Evolutionary conservation across 2,329 filamentous ascomycete species (phyloP), one percentile per base, ranked within the genome.

Genomic region (Hymenoscyphus linearis): DNA sequence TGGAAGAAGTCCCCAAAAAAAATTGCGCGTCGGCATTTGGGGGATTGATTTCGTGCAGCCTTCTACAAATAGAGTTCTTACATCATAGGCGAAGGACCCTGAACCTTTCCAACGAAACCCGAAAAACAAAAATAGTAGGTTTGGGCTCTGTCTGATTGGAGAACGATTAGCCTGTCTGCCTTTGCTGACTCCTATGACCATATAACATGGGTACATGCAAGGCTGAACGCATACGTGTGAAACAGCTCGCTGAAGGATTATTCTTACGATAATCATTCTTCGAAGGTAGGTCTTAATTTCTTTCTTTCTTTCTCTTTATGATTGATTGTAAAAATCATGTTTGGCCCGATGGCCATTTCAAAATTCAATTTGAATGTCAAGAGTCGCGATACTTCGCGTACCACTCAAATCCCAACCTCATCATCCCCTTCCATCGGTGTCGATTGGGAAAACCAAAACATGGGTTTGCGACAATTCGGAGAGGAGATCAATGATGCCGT

Each of bases 381-480:
- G 40, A 25, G 40, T 22, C 40, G 40, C 40, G 40, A 47, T 2
- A n/a, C n/a, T 2, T 47, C n/a, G 40, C 4, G 7, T n/a, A 47
- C 4, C 18, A n/a, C n/a, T 22, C 16, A 25, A 25, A 53, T 13
- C 50, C 31, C 50, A 27, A 27, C 14, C 25, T 25, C 50, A 53
- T 25, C 25, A 7, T 25, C 50, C 50, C 14, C 25, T 16, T 53
- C 27, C 16, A 27, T 13, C 25, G 25, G 16, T 14, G 31, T 14
- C 14, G 26, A 53, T 34, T 53, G 27, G 6, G 16, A 26, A 27
- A 27, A 31, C 16, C 37, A 36, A 10, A 58, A 60, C 7, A 52
- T 63, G 6, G 35, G 34, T 12, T 34, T 63, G 14, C 50, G 58
- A 52, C 34, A 58, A 7, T 60, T 63, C 34, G 61, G 55, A 4